Percentiles rank a stretch among this genome's conserved stretches.
Evolutionary conservation across 352 stramenopile genomes (phyloP).

Genomic region (Saprolegnia diclina): DNA sequence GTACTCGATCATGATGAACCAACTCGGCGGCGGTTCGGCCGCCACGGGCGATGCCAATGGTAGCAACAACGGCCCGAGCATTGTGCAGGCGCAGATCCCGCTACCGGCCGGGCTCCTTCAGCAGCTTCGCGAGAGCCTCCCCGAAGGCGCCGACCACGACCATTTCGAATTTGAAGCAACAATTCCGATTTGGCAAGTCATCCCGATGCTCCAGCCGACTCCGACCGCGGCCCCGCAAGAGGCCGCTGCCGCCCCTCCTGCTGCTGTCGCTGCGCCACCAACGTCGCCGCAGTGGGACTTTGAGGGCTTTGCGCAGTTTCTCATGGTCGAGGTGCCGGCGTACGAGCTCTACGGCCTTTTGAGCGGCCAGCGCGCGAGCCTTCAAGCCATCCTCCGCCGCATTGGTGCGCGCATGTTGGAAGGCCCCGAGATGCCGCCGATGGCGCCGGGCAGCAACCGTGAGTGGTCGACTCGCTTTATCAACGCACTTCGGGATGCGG

Average conservation of each 20-base stretch:
- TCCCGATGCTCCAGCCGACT: neutral
- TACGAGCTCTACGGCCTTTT: conserved; percentile 51
- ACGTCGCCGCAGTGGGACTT: conserved; percentile 45
- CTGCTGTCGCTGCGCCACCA: neutral
- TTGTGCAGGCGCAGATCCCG: conserved; percentile 7
- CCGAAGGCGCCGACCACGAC: conserved; percentile 4
- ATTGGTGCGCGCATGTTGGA: conserved; percentile 55
- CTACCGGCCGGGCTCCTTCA: neutral
- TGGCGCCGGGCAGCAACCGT: conserved; percentile 47
- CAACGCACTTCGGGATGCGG: conserved; percentile 41
- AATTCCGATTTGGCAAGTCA: conserved; percentile 19
- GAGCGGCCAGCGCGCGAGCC: conserved; percentile 37
- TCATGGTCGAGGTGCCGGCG: conserved; percentile 43
- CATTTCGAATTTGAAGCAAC: conserved; percentile 24
- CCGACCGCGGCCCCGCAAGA: neutral
- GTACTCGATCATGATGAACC: neutral
- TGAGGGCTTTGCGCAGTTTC: conserved; percentile 42
- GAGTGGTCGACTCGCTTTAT: conserved; percentile 49
- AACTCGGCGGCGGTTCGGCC: neutral
- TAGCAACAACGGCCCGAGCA: neutral
- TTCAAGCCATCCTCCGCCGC: conserved; percentile 53
- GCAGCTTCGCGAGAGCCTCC: conserved; percentile 1
- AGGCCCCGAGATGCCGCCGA: conserved; percentile 52
- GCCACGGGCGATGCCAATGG: neutral
- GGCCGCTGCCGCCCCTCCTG: neutral